phyloP scores from a whole-genome alignment of 2,329 filamentous ascomycete species.

The Fusarium coffeatum region DNA sequence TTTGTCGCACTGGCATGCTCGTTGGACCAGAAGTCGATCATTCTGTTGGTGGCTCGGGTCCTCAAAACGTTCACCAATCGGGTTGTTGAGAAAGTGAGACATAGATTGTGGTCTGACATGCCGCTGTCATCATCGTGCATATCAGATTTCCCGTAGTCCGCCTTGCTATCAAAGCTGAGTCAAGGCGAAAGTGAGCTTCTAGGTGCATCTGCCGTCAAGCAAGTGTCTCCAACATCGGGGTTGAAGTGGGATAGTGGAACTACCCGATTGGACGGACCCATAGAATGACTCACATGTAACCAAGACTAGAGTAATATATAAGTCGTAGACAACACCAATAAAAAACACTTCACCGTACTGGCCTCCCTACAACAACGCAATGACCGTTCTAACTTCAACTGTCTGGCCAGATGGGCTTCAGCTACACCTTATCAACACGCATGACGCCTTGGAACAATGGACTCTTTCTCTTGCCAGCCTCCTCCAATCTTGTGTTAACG shows the following conservation, averaged over 20 bases:
- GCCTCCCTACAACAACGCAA: not conserved
- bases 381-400: not conserved
- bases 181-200: no score
- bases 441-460: not conserved
- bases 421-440: not conserved
- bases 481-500: not conserved
- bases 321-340: no score
- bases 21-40: not conserved
- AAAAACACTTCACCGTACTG: no score
- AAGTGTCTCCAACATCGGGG: no score
- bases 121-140: not conserved
- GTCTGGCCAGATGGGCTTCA: not conserved
- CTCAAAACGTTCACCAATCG: not conserved
- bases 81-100: not conserved
- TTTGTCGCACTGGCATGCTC: no score
- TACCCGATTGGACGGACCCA: no score
- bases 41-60: not conserved
- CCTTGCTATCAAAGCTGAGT: no score
- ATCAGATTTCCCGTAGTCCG: no score
- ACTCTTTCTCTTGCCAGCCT: not conserved
- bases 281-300: no score
- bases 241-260: no score
- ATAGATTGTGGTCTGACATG: not conserved
- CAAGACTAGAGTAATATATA: no score
- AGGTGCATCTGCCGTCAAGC: no score